Evolutionary conservation across 495 filamentous ascomycete genomes (phyloP).

Genomic region (Choiromyces venosus): DNA sequence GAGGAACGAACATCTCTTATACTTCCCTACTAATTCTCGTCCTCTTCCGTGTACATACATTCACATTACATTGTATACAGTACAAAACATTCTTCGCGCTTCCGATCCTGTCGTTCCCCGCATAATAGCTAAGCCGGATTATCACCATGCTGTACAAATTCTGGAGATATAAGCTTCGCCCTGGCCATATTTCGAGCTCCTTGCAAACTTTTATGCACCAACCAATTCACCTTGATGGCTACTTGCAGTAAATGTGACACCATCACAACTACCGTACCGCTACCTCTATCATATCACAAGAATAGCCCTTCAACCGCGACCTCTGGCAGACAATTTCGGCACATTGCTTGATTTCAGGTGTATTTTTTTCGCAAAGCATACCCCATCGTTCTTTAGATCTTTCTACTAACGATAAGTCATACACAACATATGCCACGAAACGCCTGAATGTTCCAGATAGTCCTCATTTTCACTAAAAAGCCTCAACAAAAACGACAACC

Average conservation of each 20-base stretch:
- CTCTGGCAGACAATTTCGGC: not conserved
- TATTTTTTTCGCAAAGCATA: not conserved
- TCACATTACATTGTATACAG: not conserved
- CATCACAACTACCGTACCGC: not conserved
- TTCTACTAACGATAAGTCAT: not conserved
- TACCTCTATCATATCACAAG: not conserved
- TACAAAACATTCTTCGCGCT: constrained; percentile 2
- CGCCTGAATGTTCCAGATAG: not conserved
- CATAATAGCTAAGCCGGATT: not conserved
- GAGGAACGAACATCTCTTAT: not conserved
- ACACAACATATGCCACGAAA: not conserved
- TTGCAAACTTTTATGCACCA: not conserved
- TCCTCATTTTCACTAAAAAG: not conserved
- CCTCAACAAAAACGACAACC: not conserved
- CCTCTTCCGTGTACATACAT: not conserved
- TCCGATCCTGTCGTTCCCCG: constrained; percentile 2
- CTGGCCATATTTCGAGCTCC: not conserved
- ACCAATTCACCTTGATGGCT: not conserved
- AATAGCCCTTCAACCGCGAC: not conserved
- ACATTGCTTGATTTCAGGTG: not conserved
- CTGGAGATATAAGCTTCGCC: constrained; percentile 4
- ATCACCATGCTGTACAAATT: not conserved
- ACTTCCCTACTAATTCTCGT: not conserved
- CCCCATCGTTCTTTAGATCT: not conserved
- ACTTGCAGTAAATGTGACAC: constrained; percentile 3